These are phyloP conservation scores for Microsporum ferrugineum DNA, from an alignment of 2,329 filamentous ascomycete genomes.

Conservation along the genomic window DNA sequence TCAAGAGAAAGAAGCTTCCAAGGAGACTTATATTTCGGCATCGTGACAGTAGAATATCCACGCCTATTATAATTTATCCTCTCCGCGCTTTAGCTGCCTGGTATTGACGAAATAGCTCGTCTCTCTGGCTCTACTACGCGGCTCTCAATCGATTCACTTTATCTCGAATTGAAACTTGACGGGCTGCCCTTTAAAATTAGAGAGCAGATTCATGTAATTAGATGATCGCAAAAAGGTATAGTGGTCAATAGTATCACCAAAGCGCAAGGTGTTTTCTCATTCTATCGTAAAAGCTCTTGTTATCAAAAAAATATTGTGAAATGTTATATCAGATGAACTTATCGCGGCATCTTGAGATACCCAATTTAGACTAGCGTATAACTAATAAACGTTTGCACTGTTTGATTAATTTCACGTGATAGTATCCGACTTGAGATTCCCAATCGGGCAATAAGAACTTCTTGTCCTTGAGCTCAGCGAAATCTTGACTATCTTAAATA, in stretches of 20 bases:
- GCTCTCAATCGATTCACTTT: background rate
- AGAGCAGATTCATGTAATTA: too few relatives aligned
- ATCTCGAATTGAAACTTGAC: background rate
- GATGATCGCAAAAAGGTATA: background rate
- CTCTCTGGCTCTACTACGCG: background rate
- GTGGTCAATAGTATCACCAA: background rate
- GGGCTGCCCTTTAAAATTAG: too few relatives aligned
- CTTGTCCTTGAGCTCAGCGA: background rate
- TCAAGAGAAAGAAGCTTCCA: slow-evolving; percentile 2
- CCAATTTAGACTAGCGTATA: background rate
- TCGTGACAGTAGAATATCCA: slow-evolving; percentile 25
- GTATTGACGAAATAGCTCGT: background rate
- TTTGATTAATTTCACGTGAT: background rate
- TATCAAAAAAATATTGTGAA: background rate
- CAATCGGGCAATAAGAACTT: background rate
- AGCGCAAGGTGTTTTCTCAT: background rate
- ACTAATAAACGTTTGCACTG: background rate
- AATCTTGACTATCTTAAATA: background rate
- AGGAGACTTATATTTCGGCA: slow-evolving; percentile 71
- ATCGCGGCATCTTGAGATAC: background rate
- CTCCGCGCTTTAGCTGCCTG: background rate
- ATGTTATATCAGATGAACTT: background rate
- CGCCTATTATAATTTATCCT: background rate
- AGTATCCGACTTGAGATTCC: background rate
- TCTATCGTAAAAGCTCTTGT: background rate